Percentiles rank a stretch among this genome's conserved stretches.
These are phyloP conservation scores for Leishmania turanica DNA, from an alignment of 208 protist species.

Conservation along the genomic window DNA sequence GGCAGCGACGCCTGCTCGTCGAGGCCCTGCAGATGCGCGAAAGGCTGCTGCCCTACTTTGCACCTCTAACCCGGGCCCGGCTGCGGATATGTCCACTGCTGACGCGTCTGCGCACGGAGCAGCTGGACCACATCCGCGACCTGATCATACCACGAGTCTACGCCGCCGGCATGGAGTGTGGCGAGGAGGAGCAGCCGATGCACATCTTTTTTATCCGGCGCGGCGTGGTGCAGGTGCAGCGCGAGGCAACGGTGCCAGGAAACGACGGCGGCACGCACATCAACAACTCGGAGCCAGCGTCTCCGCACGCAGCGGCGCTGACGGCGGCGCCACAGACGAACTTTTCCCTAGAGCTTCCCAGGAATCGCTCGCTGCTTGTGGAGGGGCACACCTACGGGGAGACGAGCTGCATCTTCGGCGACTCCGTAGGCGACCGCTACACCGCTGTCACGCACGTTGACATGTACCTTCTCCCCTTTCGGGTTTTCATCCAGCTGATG, in stretches of 20 bases:
- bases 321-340: not conserved
- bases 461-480: constrained; percentile 77
- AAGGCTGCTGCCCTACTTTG: constrained; percentile 58
- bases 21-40: constrained; percentile 59
- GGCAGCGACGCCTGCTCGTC: constrained; percentile 50
- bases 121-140: constrained; percentile 58
- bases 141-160: constrained; percentile 65
- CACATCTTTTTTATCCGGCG: constrained; percentile 84
- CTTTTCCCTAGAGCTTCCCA: constrained; percentile 32
- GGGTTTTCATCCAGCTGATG: constrained; percentile 80
- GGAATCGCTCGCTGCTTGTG: constrained; percentile 60
- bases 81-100: constrained; percentile 76
- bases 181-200: constrained; percentile 38
- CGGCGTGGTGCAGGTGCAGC: constrained; percentile 68
- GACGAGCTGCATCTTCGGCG: constrained; percentile 72
- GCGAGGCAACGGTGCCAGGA: constrained; percentile 32
- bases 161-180: constrained; percentile 70
- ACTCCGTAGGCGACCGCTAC: constrained; percentile 54
- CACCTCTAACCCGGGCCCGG: constrained; percentile 56
- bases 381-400: constrained; percentile 88
- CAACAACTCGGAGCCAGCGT: constrained; percentile 3
- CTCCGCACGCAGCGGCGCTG: constrained; percentile 17
- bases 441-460: constrained; percentile 77
- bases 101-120: constrained; percentile 42
- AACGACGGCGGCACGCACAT: not conserved